Base-by-base conservation (phyloP, 2,329 filamentous ascomycete genomes). In the Penicillium sp. region DNA sequence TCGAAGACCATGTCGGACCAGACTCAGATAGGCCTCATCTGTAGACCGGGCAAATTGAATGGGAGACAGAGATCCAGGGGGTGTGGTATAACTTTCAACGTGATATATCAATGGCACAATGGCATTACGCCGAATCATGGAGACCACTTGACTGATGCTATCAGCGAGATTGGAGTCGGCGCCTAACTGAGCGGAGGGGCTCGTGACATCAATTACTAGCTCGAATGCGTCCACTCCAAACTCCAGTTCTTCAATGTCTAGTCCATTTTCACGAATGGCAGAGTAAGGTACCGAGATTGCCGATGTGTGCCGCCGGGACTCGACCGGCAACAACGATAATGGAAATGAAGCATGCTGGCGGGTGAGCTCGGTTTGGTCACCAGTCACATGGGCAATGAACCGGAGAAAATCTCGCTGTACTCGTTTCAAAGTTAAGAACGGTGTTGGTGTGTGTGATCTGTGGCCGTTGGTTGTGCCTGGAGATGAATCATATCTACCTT, bases 361-460 rank as follows among this genome's bases (percentile, higher is more conserved):
- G 30, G 48, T 57, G 28, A 62, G 39, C 31, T 62, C 56, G 3
- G 47, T 50, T 11, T 45, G 33, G 36, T 60, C 52, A 2, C 57
- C 66, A 3, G 77, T 75, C 16, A 82, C 70, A 15, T 81, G 69
- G 1, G 77, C 77, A 6, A 85, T 64, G 39, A 85, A 83, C 37
- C 80, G 80, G 26, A 85, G 67, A 42, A 85, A 84, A 42, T 84
- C 80, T 31, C 78, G 69, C 57, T 85, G 81, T 2, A 79, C 75
- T 32, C 78, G 70, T 54, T 85, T 85, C 4, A 85, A 61, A 0
- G 80, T 80, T 11, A 85, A 61, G 47, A 82, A 83, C 0, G 79
- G 77, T 2, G 77, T 74, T 0, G 71, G 51, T 0, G 60, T 48
- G 26, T 60, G 67, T 1, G 66, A 64, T 35, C 66, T 60, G 39